Percentiles rank a stretch among this genome's conserved stretches.
Evolutionary conservation across 2,329 filamentous ascomycete species (phyloP).

Genomic region (Leptographium procerum): DNA sequence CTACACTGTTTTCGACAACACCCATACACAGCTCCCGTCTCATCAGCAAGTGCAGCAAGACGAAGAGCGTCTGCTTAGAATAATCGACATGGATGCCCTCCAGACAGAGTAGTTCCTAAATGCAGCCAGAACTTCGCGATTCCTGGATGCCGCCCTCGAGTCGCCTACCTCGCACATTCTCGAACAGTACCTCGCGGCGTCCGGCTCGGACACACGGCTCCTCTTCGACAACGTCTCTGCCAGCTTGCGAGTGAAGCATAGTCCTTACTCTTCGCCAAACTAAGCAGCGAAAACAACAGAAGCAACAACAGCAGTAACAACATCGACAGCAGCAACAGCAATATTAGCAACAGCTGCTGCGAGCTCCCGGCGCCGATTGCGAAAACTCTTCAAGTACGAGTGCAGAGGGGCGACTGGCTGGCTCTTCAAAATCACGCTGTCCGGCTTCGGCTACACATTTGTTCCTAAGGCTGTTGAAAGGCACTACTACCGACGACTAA

Average conservation of each 20-base stretch:
- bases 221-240: background rate
- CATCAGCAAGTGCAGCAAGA: background rate
- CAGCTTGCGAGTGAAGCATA: background rate
- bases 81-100: background rate
- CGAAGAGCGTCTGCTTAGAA: background rate
- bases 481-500: background rate
- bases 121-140: background rate
- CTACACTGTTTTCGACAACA: background rate
- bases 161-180: background rate
- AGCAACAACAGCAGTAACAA: background rate
- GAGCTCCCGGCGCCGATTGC: background rate
- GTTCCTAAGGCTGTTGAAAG: conserved; percentile 4
- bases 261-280: background rate
- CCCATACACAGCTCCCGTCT: background rate
- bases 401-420: conserved; percentile 2
- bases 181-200: background rate
- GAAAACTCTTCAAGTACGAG: background rate
- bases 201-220: background rate
- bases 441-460: conserved; percentile 10
- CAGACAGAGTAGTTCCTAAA: background rate
- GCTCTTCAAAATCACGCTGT: conserved; percentile 9
- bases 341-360: background rate
- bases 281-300: background rate
- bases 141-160: background rate
- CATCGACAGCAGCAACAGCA: background rate